Percentiles rank a stretch among this genome's conserved stretches.
These are phyloP conservation scores for Saccharum spontaneum DNA, from an alignment of 176 grass and related monocot species.

Conservation along the genomic window DNA sequence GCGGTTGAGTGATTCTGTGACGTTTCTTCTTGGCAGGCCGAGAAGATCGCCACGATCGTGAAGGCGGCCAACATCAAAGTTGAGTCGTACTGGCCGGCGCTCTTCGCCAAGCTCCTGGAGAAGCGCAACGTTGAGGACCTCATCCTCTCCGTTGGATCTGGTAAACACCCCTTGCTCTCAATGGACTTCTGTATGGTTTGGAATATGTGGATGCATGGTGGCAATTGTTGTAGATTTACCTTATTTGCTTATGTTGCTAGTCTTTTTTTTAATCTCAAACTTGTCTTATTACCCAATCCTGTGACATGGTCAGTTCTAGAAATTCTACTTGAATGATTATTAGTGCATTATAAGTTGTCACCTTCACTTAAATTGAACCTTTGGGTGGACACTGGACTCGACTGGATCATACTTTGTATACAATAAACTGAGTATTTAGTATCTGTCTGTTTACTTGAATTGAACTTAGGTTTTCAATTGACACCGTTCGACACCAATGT, in stretches of 20 bases:
- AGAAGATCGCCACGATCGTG: constrained; percentile 67
- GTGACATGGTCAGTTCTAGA: not conserved
- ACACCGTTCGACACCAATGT: too few species aligned
- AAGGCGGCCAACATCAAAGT: constrained; percentile 81
- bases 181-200: not conserved
- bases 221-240: not conserved
- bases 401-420: not conserved
- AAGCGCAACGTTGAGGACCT: constrained; percentile 74
- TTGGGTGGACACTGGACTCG: not conserved
- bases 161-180: constrained; percentile 1
- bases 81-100: constrained; percentile 72
- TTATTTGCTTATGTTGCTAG: not conserved
- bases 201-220: not conserved
- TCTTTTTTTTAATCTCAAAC: not conserved
- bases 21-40: constrained; percentile 18
- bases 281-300: not conserved
- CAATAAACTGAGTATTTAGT: not conserved
- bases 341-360: too few species aligned
- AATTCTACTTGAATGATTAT: not conserved
- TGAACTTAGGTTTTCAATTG: not conserved
- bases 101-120: constrained; percentile 83
- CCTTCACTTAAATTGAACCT: not conserved
- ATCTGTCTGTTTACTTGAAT: not conserved
- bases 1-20: not conserved
- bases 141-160: constrained; percentile 73